Base-by-base conservation (phyloP, 1,284 basidiomycete species). In the Ceratobasidium sp. region DNA sequence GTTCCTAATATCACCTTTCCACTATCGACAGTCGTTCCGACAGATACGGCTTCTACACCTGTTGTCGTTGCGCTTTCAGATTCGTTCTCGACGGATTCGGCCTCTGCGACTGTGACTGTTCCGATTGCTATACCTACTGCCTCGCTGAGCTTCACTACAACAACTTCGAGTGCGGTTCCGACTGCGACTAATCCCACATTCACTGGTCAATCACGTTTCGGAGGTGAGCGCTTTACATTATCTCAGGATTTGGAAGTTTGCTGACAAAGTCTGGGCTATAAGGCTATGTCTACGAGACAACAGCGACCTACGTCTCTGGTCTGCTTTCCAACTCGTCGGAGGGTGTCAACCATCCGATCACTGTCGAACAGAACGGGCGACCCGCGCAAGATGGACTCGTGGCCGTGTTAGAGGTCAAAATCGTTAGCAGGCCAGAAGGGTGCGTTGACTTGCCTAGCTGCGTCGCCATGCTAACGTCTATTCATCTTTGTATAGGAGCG, bases 311-410 rank as follows among this genome's bases (percentile, higher is more conserved):
- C 82, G 86, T 92, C 18, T 88, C 91, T 0, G 94, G 94, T 0
- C 83, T 95, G 63, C 86, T 95, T 18, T 83, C 87, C 79, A 93
- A 95, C 82, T 89, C 91, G 1, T 94, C 90, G 78, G 84, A 88
- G 10, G 93, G 91, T 4, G 91, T 98, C 82, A 98, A 98, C 83
- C 95, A 96, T 84, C 90, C 89, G 80, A 69, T 87, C 55, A 89
- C 87, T 40, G 94, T 97, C 6, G 88, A 87, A 26, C 63, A 79
- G 20, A 83, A 90, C 56, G 91, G 90, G 1, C 82, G 86, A 18
- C 91, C 91, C 70, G 91, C 96, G 0, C 89, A 93, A 5, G 97
- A 98, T 83, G 97, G 97, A 0, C 87, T 96, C 4, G 93, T 98
- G 0, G 96, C 95, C 0, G 87, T 98, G 1, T 82, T 97, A 81